Base-by-base conservation (phyloP, 257 asterid genomes). In the Solanum paucissectum region DNA sequence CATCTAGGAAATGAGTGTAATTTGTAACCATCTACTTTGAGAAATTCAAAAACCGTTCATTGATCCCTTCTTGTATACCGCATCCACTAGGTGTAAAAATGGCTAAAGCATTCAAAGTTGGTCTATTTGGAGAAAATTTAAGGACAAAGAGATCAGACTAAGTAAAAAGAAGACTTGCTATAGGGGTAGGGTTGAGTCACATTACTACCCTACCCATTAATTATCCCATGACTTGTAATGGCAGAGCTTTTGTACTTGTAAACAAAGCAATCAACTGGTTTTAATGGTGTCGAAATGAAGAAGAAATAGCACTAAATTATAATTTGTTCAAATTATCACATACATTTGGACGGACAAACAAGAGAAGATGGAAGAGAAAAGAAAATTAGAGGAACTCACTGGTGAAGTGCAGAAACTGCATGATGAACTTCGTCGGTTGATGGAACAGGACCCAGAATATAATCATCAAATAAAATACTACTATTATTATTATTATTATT, bases 351-450 rank as follows among this genome's bases (percentile, higher is more conserved):
- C 29, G 16, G 23, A n/a, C 16, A 42, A 25, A 25, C 0, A 13
- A 77, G 84, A 14, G 12, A 25, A 18, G 42, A 8, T 9, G 42
- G 9, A 38, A 38, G 11, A 8, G 11, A 38, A 8, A 75, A 3
- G 33, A 29, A 79, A 75, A 76, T 9, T 83, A 44, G n/a, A 86
- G 6, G 10, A 72, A 87, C 92, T 92, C 72, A 95, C 98, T 90
- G 92, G 73, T 93, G 96, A 76, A 95, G 95, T 27, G 98, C 94
- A 90, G 91, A 89, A 87, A 95, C 91, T 9, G 98, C 98, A 76
- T 88, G 92, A 64, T 88, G 91, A 44, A 94, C 98, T 76, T 95
- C 98, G 42, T 92, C 94, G 0, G 12, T 81, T 21, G 96, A 91
- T 16, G 98, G 98, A 91, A 91, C 94, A 88, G 88, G 58, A 37